Base-by-base conservation (phyloP, 306 rosid species). In the Sesbania bispinosa region DNA sequence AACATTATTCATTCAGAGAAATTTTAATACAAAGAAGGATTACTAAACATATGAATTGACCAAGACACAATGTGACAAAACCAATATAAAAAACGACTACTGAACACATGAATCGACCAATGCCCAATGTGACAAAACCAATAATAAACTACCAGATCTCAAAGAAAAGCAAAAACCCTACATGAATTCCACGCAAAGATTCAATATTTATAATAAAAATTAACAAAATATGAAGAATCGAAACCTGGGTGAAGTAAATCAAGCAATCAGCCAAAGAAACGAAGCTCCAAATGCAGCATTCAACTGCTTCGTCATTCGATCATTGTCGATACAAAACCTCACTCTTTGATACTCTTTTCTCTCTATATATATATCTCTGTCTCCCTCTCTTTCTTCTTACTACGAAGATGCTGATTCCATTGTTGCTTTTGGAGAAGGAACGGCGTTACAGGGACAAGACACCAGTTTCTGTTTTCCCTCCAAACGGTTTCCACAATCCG, bases 161-260 rank as follows among this genome's bases (percentile, higher is more conserved):
- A 26, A 33, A 60, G 7, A 75, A 53, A 73, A 45, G 0, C 18
- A 16, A 75, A 46, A 42, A 1, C 26, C 59, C 42, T 42, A 24
- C 0, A 16, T 7, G 6, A 67, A 7, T 42, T 67, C 11, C 10
- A 47, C 6, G 30, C 0, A 38, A 66, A 24, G 10, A 7, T 15
- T 60, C 1, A 6, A 79, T 27, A n/a, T 26, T 38, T 39, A 74
- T 0, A 8, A 43, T 1, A 33, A 15, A 42, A 29, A 0, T 7
- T 1, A 36, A 50, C 4, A 51, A 69, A 63, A 24, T 7, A 3
- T 24, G 42, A 52, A 73, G 62, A 74, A 63, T 1, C 5, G 32
- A 18, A 77, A 91, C 96, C 97, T 87, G 97, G 74, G 96, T 91
- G 87, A 91, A 91, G 90, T 91, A 88, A 75, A 91, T 79, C 87